phyloP scores from a whole-genome alignment of 1,284 basidiomycete genomes.

The Trametes sp. region DNA sequence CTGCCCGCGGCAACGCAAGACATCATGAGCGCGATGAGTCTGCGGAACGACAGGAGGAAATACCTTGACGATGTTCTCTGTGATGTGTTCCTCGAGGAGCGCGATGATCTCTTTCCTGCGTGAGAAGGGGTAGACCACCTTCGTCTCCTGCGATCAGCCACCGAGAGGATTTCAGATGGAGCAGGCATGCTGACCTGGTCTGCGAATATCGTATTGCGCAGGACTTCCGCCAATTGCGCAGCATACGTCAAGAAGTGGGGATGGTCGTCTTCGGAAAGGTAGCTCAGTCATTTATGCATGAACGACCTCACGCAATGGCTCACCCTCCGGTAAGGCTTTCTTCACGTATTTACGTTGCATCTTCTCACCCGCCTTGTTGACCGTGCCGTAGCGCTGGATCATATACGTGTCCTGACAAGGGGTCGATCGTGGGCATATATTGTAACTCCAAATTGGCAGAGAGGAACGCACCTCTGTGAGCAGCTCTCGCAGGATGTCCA shows the following conservation, averaged over 20 bases:
- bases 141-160: background rate
- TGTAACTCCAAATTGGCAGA: too few species aligned
- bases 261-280: constrained; percentile 61
- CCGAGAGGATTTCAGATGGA: background rate
- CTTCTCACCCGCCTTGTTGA: constrained; percentile 58
- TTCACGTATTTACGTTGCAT: constrained; percentile 63
- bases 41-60: constrained; percentile 14
- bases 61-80: constrained; percentile 90
- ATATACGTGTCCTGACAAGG: constrained; percentile 64
- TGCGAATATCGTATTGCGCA: constrained; percentile 85
- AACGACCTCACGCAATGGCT: constrained; percentile 6
- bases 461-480: constrained; percentile 68
- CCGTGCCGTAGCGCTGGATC: constrained; percentile 69
- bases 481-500: constrained; percentile 78
- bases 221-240: constrained; percentile 62
- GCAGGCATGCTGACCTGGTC: constrained; percentile 67
- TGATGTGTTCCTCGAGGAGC: constrained; percentile 89
- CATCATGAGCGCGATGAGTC: too few species aligned
- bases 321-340: constrained; percentile 75
- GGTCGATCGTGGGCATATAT: background rate
- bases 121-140: constrained; percentile 69
- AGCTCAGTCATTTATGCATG: background rate
- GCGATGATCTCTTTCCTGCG: constrained; percentile 69
- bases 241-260: constrained; percentile 79
- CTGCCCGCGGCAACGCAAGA: constrained; percentile 47